Percentiles rank a stretch among this genome's conserved stretches.
phyloP scores from a whole-genome alignment of 768 basidiomycete genomes.

The Leccinum olivaceopallidum region DNA sequence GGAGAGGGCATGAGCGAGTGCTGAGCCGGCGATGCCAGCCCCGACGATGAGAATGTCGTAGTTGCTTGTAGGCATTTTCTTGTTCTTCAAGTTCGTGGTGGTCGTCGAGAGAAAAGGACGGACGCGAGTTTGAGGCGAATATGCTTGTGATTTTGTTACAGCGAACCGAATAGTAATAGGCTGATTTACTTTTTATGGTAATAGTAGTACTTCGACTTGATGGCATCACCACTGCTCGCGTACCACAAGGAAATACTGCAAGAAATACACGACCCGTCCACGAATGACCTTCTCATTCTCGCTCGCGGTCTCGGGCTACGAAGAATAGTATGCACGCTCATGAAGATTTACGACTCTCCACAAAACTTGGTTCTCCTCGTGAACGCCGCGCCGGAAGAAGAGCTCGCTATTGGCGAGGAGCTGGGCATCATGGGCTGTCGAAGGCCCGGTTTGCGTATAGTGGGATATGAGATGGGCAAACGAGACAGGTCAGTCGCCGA shows the following conservation, averaged over 20 bases:
- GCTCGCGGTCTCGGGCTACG: constrained; percentile 92
- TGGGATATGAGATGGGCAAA: constrained; percentile 78
- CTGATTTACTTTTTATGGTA: not conserved
- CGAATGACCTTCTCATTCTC: constrained; percentile 72
- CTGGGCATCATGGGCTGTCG: constrained; percentile 90
- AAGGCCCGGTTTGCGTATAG: constrained; percentile 78
- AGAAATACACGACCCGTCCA: constrained; percentile 70
- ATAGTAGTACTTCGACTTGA: constrained; percentile 1
- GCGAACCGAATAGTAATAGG: not conserved
- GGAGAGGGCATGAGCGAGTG: constrained; percentile 85
- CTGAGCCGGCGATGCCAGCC: constrained; percentile 86
- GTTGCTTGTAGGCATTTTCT: constrained; percentile 19
- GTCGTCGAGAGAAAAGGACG: not conserved
- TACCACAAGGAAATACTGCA: constrained; percentile 71
- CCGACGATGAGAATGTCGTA: constrained; percentile 91
- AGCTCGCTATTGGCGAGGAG: constrained; percentile 89
- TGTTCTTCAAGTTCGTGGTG: not conserved
- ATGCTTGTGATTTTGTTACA: too few species aligned
- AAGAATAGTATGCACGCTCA: constrained; percentile 76
- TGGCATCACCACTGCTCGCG: constrained; percentile 44
- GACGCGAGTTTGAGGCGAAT: too few species aligned
- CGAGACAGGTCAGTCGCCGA: constrained; percentile 65
- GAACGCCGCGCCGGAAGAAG: constrained; percentile 83
- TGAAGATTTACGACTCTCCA: constrained; percentile 91
- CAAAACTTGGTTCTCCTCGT: constrained; percentile 83